Evolutionary conservation across 2,329 filamentous ascomycete species (phyloP).

Genomic region (Amauroascus verrucosus): DNA sequence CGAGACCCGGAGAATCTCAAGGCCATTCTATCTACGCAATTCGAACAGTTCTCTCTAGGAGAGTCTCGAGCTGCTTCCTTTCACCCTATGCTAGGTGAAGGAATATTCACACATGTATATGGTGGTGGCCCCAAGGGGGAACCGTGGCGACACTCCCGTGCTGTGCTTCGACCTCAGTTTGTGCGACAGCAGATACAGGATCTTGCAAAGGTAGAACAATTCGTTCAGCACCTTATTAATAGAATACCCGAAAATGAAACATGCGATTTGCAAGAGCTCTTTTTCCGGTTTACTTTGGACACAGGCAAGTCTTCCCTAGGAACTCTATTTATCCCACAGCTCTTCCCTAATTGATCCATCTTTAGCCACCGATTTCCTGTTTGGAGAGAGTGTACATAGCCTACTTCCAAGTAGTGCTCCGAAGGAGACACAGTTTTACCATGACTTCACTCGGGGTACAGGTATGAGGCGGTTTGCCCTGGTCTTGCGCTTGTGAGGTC

Average conservation of each 20-base stretch:
- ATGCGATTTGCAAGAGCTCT: constrained; percentile 63
- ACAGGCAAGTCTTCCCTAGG: constrained; percentile 7
- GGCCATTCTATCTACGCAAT: constrained; percentile 74
- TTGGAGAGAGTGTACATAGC: constrained; percentile 63
- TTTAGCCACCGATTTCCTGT: constrained; percentile 72
- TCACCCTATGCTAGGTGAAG: constrained; percentile 29
- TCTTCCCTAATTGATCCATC: not conserved
- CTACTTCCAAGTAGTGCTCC: constrained; percentile 37
- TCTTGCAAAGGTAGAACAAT: constrained; percentile 67
- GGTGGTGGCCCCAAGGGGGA: constrained; percentile 37
- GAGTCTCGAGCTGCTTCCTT: constrained; percentile 56
- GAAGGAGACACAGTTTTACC: constrained; percentile 39
- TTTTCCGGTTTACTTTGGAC: constrained; percentile 79
- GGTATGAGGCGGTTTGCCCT: not conserved
- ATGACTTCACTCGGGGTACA: constrained; percentile 20
- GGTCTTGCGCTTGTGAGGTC: not conserved
- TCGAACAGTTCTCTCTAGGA: constrained; percentile 65
- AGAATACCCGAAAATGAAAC: constrained; percentile 43
- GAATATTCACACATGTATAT: constrained; percentile 34
- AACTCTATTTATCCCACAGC: not conserved
- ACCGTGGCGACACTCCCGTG: constrained; percentile 68
- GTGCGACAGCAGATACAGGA: constrained; percentile 75
- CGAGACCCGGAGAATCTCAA: constrained; percentile 84
- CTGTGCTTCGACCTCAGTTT: constrained; percentile 77
- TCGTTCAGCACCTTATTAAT: constrained; percentile 67